Evolutionary conservation across 345 rosid genomes (phyloP).

Genomic region (Eucalyptus cloeziana): DNA sequence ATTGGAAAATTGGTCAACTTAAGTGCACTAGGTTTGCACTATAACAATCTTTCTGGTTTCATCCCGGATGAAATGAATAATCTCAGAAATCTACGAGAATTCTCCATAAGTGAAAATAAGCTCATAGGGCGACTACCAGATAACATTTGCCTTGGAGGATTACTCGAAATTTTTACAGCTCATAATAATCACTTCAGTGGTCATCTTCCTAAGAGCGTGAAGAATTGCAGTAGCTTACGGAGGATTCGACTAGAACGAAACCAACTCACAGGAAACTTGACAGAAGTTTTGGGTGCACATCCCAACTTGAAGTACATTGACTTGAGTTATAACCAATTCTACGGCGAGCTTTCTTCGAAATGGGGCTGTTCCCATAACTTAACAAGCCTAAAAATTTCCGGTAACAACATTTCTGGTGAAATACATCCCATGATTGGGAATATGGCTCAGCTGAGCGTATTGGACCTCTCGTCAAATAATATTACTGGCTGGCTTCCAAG

Average conservation of each 20-base stretch:
- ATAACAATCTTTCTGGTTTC: not conserved
- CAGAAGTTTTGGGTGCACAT: not conserved
- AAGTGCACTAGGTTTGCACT: not conserved
- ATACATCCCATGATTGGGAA: not conserved
- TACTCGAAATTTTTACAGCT: not conserved
- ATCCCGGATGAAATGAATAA: not conserved
- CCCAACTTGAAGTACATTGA: not conserved
- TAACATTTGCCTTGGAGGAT: not conserved
- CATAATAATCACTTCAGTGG: not conserved
- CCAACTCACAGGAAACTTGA: slow-evolving; percentile 9
- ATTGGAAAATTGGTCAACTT: not conserved
- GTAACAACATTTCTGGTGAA: not conserved
- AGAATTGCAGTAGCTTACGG: slow-evolving; percentile 4
- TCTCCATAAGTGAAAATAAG: not conserved
- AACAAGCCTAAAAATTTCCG: not conserved
- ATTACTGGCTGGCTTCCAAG: rapidly evolving
- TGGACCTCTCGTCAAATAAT: not conserved
- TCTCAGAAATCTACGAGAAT: not conserved
- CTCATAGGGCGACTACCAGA: not conserved
- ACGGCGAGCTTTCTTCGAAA: not conserved
- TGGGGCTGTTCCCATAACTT: not conserved
- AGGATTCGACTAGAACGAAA: slow-evolving; percentile 4
- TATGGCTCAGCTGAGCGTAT: not conserved
- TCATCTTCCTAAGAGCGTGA: not conserved
- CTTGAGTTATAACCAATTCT: not conserved